Conservation (phyloP, 2,329 filamentous ascomycete species). For the Verticillium nubilum region DNA sequence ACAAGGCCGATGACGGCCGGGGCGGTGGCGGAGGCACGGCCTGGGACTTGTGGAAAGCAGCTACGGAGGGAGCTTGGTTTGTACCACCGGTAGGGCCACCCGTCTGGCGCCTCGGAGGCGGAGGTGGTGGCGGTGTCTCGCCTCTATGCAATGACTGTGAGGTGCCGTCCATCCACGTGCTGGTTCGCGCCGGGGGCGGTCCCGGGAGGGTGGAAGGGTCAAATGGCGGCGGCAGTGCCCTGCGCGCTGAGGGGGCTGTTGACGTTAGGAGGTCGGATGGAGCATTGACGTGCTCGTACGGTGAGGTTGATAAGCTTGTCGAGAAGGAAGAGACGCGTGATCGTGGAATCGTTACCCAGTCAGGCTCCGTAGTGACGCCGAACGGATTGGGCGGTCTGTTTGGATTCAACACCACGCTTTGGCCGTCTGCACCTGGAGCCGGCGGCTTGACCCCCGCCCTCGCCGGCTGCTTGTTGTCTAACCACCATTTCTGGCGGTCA, state of each 20-base stretch:
- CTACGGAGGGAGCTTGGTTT: conserved; percentile 1
- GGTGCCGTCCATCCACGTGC: conserved; percentile 33
- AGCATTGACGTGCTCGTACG: conserved; percentile 52
- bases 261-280: conserved; percentile 40
- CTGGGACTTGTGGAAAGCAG: conserved; percentile 13
- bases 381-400: conserved; percentile 79
- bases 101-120: conserved; percentile 36
- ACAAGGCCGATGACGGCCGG: conserved; percentile 28
- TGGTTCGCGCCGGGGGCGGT: conserved; percentile 39
- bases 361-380: conserved; percentile 63
- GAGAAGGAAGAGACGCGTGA: conserved; percentile 48
- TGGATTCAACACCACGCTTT: conserved; percentile 63
- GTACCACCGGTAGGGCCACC: neutral
- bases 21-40: conserved; percentile 18
- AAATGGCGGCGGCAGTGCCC: conserved; percentile 47
- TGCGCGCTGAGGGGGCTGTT: conserved; percentile 36
- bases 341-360: conserved; percentile 70
- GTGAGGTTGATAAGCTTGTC: conserved; percentile 50
- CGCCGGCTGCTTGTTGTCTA: conserved; percentile 66
- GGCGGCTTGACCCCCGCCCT: conserved; percentile 68
- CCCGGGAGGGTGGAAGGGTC: conserved; percentile 40
- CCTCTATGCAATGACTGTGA: conserved; percentile 18
- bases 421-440: conserved; percentile 33
- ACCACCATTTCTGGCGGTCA: conserved; percentile 66
- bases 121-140: conserved; percentile 38